Percentiles rank a stretch among this genome's conserved stretches.
These are phyloP conservation scores for Austroboletus novae-zelandiae DNA, from an alignment of 1,284 basidiomycete species.

Conservation along the genomic window DNA sequence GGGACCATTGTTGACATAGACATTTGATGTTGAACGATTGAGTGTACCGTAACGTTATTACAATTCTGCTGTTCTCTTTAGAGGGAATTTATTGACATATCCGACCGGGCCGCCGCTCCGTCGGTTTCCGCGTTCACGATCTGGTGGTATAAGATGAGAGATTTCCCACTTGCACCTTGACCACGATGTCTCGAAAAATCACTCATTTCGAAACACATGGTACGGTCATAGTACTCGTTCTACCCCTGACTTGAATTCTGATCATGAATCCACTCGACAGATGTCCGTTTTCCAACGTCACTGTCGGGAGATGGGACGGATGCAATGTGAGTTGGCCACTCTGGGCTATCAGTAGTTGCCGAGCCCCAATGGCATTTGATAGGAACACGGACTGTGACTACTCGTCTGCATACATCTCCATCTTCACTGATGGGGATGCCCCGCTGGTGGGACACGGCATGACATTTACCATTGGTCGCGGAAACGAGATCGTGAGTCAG, in stretches of 20 bases:
- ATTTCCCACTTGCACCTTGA: background rate
- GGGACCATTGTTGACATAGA: too few species aligned
- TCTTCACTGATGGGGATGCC: constrained; percentile 61
- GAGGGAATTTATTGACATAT: background rate
- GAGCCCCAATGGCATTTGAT: background rate
- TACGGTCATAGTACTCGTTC: constrained; percentile 4
- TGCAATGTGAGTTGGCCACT: constrained; percentile 44
- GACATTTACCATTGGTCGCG: constrained; percentile 97
- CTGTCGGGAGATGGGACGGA: constrained; percentile 63
- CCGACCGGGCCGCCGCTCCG: constrained; percentile 20
- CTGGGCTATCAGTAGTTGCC: background rate
- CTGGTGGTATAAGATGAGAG: background rate
- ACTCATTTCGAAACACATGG: constrained; percentile 38
- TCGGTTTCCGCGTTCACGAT: background rate
- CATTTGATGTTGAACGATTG: background rate
- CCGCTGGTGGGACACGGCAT: constrained; percentile 85
- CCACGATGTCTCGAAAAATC: constrained; percentile 33
- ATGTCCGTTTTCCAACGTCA: constrained; percentile 48
- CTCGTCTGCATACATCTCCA: constrained; percentile 85
- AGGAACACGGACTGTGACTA: constrained; percentile 96
- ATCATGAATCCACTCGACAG: constrained; percentile 8
- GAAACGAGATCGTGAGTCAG: constrained; percentile 80
- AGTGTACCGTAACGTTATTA: too few species aligned
- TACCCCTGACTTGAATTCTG: background rate
- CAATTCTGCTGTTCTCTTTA: too few species aligned